Conservation (phyloP, 257 asterid genomes). For the Verbena officinalis region DNA sequence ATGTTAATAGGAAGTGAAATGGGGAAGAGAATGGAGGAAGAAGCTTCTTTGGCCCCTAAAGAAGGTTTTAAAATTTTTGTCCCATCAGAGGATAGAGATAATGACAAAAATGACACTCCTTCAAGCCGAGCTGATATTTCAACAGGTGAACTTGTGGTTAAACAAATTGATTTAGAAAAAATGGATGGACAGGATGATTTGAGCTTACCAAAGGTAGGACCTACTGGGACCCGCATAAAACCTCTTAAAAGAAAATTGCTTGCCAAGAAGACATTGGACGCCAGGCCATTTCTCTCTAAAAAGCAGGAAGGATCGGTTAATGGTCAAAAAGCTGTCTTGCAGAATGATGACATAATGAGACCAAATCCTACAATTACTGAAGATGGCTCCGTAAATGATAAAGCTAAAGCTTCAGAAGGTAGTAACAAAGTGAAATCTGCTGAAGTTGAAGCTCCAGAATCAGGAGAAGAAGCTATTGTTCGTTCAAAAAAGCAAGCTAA, state of each 20-base stretch:
- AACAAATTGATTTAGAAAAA: constrained; percentile 35
- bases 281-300: constrained; percentile 38
- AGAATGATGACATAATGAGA: constrained; percentile 26
- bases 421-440: constrained; percentile 23
- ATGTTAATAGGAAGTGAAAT: constrained; percentile 34
- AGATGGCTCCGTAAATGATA: constrained; percentile 38
- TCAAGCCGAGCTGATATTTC: constrained; percentile 30
- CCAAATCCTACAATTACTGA: constrained; percentile 32
- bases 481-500: constrained; percentile 31
- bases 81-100: constrained; percentile 31
- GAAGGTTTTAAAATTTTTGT: constrained; percentile 28
- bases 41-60: constrained; percentile 33
- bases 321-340: constrained; percentile 35
- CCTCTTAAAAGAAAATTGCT: constrained; percentile 45
- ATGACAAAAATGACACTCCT: no score
- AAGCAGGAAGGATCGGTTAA: constrained; percentile 49
- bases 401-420: constrained; percentile 49
- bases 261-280: constrained; percentile 56
- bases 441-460: constrained; percentile 34
- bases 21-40: constrained; percentile 23
- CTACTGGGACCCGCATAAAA: constrained; percentile 34
- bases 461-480: constrained; percentile 27
- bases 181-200: constrained; percentile 31
- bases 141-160: constrained; percentile 32
- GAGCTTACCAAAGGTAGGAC: constrained; percentile 37